A percentile compares a stretch with the other conserved stretches of the same genome.
phyloP scores from a whole-genome alignment of 768 basidiomycete genomes.

The Hygrophorus russula region DNA sequence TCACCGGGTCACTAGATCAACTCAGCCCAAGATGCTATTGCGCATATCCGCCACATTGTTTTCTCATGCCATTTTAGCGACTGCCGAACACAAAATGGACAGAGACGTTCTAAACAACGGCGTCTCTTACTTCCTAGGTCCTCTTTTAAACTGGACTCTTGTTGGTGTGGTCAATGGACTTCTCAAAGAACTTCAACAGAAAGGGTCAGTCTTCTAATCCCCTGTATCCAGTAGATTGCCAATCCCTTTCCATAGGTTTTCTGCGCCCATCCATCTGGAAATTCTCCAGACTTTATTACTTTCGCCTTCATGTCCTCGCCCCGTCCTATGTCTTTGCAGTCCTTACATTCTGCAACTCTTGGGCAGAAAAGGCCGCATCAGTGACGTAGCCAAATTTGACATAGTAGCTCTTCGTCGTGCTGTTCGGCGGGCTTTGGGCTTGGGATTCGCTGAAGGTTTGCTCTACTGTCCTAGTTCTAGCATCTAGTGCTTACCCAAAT shows the following conservation, averaged over 20 bases:
- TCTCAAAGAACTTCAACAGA: constrained; percentile 45
- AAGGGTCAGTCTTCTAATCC: constrained; percentile 28
- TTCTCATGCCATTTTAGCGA: constrained; percentile 43
- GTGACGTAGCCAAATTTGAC: constrained; percentile 1
- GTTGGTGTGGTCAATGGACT: constrained; percentile 61
- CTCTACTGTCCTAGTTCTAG: constrained; percentile 10
- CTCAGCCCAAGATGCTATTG: constrained; percentile 56
- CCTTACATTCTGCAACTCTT: constrained; percentile 37
- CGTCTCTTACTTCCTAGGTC: constrained; percentile 64
- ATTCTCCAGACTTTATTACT: constrained; percentile 57
- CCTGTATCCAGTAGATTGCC: constrained; percentile 1
- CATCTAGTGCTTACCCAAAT: constrained; percentile 10
- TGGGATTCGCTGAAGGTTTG: constrained; percentile 6
- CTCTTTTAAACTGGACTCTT: constrained; percentile 70
- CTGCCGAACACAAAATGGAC: constrained; percentile 46
- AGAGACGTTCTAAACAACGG: constrained; percentile 61
- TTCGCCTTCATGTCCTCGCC: constrained; percentile 51
- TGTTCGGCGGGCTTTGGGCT: constrained; percentile 1
- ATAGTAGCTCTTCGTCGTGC: constrained; percentile 2
- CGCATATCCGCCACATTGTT: constrained; percentile 61
- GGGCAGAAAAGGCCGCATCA: constrained; percentile 19
- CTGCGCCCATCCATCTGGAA: constrained; percentile 41
- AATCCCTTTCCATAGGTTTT: constrained; percentile 25
- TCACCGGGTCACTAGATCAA: constrained; percentile 35
- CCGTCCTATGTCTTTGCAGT: constrained; percentile 56